Conservation (phyloP, 768 basidiomycete species). For the Jaapia argillacea region DNA sequence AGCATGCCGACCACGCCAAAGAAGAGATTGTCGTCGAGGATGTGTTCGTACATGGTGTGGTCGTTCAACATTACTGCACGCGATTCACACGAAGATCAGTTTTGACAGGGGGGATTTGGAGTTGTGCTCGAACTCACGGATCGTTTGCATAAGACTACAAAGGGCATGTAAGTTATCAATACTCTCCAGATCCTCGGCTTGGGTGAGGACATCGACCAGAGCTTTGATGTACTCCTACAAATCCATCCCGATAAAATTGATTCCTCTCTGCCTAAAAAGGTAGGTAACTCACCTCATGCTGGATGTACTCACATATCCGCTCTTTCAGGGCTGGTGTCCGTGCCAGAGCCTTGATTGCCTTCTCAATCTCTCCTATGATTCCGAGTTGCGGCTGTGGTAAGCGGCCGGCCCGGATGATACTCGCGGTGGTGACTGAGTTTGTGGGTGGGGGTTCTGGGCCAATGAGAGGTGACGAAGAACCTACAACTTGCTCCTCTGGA, state of each 20-base stretch:
- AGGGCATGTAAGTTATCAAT: conserved; percentile 85
- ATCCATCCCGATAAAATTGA: conserved; percentile 6
- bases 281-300: conserved; percentile 57
- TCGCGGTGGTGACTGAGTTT: conserved; percentile 49
- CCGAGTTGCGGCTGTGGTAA: conserved; percentile 71
- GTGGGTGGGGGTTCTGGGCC: conserved; percentile 49
- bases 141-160: conserved; percentile 89
- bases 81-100: too few species aligned
- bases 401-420: conserved; percentile 61
- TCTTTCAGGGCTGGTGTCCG: conserved; percentile 70
- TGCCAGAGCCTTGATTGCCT: conserved; percentile 63
- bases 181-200: conserved; percentile 90
- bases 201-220: conserved; percentile 73
- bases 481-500: conserved; percentile 34
- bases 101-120: too few species aligned
- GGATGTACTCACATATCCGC: conserved; percentile 83
- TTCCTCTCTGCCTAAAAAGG: conserved; percentile 1
- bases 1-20: conserved; percentile 92
- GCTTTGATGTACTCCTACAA: conserved; percentile 79
- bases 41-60: conserved; percentile 88
- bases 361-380: conserved; percentile 71
- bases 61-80: conserved; percentile 86
- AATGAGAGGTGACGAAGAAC: conserved; percentile 53
- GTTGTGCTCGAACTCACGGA: conserved; percentile 53
- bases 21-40: conserved; percentile 88